Evolutionary conservation across 352 stramenopile species (phyloP), one percentile per base, ranked within the genome.

Genomic region (Globisporangium canariense): DNA sequence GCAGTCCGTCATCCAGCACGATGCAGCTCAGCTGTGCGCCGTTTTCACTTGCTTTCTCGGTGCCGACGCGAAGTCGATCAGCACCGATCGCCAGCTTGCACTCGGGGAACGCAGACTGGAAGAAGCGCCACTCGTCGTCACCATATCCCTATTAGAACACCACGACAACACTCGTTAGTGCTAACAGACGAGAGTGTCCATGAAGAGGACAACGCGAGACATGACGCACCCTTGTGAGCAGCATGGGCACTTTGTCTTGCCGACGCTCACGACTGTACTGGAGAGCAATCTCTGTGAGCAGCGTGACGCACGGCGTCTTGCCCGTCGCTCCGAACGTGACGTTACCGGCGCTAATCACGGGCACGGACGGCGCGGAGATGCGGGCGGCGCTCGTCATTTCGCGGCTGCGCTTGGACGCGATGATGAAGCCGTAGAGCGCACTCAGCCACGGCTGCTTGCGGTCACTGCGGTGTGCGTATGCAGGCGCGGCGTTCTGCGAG

Each of bases 251-350:
- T 13, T 28, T 30, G 28, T 25, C 22, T 9, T 11, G 18, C 32
- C 11, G 7, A 3, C 28, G 25, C 0, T 30, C 40, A 4, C 50
- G 41, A 7, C 20, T 54, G 25, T 56, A 32, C 0, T 0, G 28
- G 13, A 81, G 58, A 11, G 54, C 60, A 4, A 70, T 64, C 38
- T 69, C 59, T 14, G 71, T 49, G 20, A 91, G 69, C 28, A 80
- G 77, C 51, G 82, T 58, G 28, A 82, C 82, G 8, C 77, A 84
- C 22, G 82, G 82, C 45, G 82, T 91, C 70, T 91, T 91, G 57
- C 82, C 82, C 4, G 82, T 91, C n/a, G 77, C 82, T 2, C 82
- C 82, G 45, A 89, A 90, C 2, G 82, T 91, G 58, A 86, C 51
- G 69, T 91, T 91, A 32, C 82, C 82, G 28, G 90, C 76, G 47